Percentiles rank a stretch among this genome's conserved stretches.
phyloP scores from a whole-genome alignment of 2,329 filamentous ascomycete genomes.

The Rugonectria rugulosa region DNA sequence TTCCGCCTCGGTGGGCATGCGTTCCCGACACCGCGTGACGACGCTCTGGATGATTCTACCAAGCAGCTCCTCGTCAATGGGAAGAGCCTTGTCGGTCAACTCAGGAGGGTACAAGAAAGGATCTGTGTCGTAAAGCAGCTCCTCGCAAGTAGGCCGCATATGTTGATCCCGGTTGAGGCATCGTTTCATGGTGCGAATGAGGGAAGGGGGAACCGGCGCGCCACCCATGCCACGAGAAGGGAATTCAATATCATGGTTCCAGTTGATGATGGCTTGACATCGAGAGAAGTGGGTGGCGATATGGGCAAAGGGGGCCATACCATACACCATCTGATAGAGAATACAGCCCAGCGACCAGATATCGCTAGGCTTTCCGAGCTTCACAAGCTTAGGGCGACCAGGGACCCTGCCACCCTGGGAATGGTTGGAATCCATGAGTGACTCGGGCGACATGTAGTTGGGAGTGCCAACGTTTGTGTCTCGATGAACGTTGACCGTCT shows the following conservation, averaged over 20 bases:
- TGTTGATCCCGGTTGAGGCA: slow-evolving; percentile 70
- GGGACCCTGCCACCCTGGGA: slow-evolving; percentile 53
- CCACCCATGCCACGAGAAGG: slow-evolving; percentile 74
- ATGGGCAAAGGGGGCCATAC: slow-evolving; percentile 93
- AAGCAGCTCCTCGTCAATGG: slow-evolving; percentile 69
- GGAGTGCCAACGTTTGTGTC: slow-evolving; percentile 95
- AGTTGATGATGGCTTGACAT: slow-evolving; percentile 87
- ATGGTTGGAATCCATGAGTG: slow-evolving; percentile 85
- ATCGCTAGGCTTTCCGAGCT: slow-evolving; percentile 93
- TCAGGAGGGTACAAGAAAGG: slow-evolving; percentile 71
- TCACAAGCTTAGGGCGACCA: slow-evolving; percentile 78
- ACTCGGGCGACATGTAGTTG: slow-evolving; percentile 98
- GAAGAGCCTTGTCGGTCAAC: slow-evolving; percentile 60
- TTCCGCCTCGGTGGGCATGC: slow-evolving; percentile 66
- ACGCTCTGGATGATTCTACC: slow-evolving; percentile 70
- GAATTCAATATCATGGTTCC: slow-evolving; percentile 75
- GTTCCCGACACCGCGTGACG: slow-evolving; percentile 64
- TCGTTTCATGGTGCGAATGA: slow-evolving; percentile 67
- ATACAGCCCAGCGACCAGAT: slow-evolving; percentile 98
- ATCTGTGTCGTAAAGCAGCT: slow-evolving; percentile 66
- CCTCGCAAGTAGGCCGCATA: slow-evolving; percentile 68
- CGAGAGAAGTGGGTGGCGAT: slow-evolving; percentile 87
- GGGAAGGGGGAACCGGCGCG: slow-evolving; percentile 63
- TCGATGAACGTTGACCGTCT: slow-evolving; percentile 96
- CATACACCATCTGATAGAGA: slow-evolving; percentile 97